phyloP scores from a whole-genome alignment of 2,329 filamentous ascomycete genomes.

The Davidsoniella australis region DNA sequence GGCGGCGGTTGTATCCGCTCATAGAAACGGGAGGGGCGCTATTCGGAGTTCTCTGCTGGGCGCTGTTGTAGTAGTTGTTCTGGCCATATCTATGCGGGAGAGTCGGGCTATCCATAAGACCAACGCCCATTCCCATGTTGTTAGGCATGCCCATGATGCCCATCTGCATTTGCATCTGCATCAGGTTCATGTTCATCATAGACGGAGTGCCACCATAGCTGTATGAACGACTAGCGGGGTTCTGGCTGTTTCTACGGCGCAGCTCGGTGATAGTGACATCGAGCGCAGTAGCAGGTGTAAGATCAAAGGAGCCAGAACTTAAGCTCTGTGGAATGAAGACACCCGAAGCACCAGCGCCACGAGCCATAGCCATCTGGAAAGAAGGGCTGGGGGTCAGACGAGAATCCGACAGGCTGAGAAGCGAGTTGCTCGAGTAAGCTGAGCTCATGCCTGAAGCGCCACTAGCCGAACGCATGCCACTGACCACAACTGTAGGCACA shows the following conservation, averaged over 20 bases:
- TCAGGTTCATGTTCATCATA: constrained; percentile 3
- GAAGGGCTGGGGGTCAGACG: constrained; percentile 5
- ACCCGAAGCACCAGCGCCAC: constrained; percentile 11
- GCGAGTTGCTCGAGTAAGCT: constrained; percentile 5
- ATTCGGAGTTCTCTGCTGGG: background rate
- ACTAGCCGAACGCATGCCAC: background rate
- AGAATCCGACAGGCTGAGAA: background rate
- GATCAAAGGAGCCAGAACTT: constrained; percentile 7
- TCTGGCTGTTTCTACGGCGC: constrained; percentile 38
- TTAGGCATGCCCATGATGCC: constrained; percentile 16
- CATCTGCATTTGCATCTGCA: background rate
- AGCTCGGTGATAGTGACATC: constrained; percentile 33
- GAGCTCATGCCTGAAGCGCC: background rate
- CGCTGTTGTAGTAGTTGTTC: background rate
- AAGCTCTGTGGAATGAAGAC: constrained; percentile 10
- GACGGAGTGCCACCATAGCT: constrained; percentile 11
- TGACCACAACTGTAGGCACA: constrained; percentile 4
- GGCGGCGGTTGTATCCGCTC: constrained; percentile 2
- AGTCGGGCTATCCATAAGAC: constrained; percentile 22
- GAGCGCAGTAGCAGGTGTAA: constrained; percentile 17
- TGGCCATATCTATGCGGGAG: constrained; percentile 10
- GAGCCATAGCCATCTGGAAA: constrained; percentile 11
- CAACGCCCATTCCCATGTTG: background rate
- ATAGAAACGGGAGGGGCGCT: constrained; percentile 3
- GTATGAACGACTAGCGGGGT: constrained; percentile 26